A percentile compares a stretch with the other conserved stretches of the same genome.
Conservation (phyloP, 805 yeast species). For the Tetrapisispora nanseiensis region DNA sequence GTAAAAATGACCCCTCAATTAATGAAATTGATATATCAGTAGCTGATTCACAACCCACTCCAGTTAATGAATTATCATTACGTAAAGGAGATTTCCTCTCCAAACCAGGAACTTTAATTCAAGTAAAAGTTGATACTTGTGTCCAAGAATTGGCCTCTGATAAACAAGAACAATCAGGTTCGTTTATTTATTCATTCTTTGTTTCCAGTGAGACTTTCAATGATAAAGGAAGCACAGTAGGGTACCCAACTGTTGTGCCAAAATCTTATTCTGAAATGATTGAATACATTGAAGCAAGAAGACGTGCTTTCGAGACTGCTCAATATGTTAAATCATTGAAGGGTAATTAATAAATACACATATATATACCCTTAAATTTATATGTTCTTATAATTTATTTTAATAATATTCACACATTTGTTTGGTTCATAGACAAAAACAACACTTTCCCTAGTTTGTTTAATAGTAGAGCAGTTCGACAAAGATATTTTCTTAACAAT, state of each 20-base stretch:
- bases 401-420: not conserved
- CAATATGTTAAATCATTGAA: constrained; percentile 33
- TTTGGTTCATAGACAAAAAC: too few relatives aligned
- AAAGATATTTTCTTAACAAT: too few relatives aligned
- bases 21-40: constrained; percentile 4
- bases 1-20: constrained; percentile 20
- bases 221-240: constrained; percentile 24
- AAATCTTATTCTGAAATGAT: constrained; percentile 88
- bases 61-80: constrained; percentile 45
- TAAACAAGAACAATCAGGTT: constrained; percentile 63
- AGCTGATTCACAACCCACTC: constrained; percentile 32
- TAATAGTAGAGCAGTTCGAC: too few relatives aligned
- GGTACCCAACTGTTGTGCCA: constrained; percentile 66
- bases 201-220: constrained; percentile 46
- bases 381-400: too few relatives aligned
- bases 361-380: too few relatives aligned
- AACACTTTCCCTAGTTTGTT: too few relatives aligned
- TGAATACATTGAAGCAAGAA: constrained; percentile 79
- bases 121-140: constrained; percentile 77
- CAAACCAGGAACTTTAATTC: constrained; percentile 79
- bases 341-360: not conserved
- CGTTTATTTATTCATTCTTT: constrained; percentile 81
- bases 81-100: constrained; percentile 50
- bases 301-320: constrained; percentile 81
- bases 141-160: constrained; percentile 61